Evolutionary conservation across 2,329 filamentous ascomycete species (phyloP).

Genomic region (Paraphoma chrysanthemicola): DNA sequence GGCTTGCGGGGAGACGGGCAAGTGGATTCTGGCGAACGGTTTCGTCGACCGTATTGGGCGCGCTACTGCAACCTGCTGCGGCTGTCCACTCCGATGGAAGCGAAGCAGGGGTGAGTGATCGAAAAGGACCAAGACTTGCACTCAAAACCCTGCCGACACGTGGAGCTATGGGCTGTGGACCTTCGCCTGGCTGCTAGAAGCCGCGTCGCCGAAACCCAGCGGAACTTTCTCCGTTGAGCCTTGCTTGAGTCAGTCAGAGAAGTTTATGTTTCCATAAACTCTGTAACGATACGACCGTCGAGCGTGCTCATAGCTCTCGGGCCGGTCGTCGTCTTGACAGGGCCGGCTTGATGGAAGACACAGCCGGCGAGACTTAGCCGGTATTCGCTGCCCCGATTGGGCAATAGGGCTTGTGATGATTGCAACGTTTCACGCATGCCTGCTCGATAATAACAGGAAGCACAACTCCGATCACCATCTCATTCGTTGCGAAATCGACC

Average conservation of each 20-base stretch:
- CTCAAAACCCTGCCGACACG: constrained; percentile 45
- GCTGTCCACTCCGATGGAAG: constrained; percentile 45
- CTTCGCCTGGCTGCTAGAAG: constrained; percentile 32
- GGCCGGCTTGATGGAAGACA: constrained; percentile 18
- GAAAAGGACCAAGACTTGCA: constrained; percentile 35
- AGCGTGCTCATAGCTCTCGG: constrained; percentile 10
- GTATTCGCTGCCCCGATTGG: constrained; percentile 23
- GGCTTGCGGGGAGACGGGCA: constrained; percentile 49
- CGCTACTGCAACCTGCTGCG: constrained; percentile 46
- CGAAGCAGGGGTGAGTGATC: constrained; percentile 39
- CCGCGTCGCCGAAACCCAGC: constrained; percentile 22
- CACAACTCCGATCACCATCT: constrained; percentile 21
- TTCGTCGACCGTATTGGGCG: constrained; percentile 29
- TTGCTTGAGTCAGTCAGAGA: constrained; percentile 7
- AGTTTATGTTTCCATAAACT: constrained; percentile 12
- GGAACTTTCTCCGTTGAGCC: constrained; percentile 18
- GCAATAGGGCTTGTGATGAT: constrained; percentile 34
- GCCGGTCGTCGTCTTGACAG: constrained; percentile 21
- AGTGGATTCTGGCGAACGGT: constrained; percentile 38
- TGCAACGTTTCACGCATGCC: constrained; percentile 37
- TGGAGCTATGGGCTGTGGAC: constrained; percentile 36
- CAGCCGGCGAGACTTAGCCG: constrained; percentile 34
- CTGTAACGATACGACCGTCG: neutral
- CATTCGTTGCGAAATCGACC: constrained; percentile 9
- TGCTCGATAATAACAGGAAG: constrained; percentile 14